Evolutionary conservation across 352 stramenopile species (phyloP).

Genomic region (Phytophthora rubi): DNA sequence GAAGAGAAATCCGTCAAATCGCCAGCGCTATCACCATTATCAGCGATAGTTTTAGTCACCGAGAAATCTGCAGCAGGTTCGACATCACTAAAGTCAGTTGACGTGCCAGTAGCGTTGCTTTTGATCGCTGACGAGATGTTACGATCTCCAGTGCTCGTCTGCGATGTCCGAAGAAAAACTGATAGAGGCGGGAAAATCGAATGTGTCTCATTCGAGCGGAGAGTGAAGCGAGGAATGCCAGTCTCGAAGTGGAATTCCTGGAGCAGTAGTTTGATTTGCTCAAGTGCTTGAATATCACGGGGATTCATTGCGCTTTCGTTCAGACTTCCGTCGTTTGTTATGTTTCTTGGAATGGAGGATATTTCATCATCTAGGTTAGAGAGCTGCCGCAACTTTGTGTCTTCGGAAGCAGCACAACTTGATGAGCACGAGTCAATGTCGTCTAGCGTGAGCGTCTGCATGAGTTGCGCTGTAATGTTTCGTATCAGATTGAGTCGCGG

Average conservation of each 20-base stretch:
- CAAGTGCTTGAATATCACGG: constrained; percentile 34
- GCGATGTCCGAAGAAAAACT: constrained; percentile 28
- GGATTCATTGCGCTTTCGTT: constrained; percentile 10
- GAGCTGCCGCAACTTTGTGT: not conserved
- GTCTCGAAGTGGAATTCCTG: constrained; percentile 64
- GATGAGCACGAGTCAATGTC: constrained; percentile 4
- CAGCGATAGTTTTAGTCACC: not conserved
- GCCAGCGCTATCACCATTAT: not conserved
- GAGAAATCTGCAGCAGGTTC: not conserved
- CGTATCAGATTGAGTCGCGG: constrained; percentile 33
- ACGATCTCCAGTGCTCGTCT: not conserved
- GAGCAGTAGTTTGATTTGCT: constrained; percentile 41
- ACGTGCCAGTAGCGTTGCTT: constrained; percentile 3
- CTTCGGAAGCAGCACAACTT: constrained; percentile 7
- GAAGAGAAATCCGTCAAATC: constrained; percentile 23
- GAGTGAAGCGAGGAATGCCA: constrained; percentile 52
- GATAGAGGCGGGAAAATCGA: constrained; percentile 40
- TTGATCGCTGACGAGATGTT: not conserved
- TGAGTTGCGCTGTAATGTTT: constrained; percentile 33
- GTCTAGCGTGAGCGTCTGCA: constrained; percentile 22
- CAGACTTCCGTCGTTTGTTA: not conserved
- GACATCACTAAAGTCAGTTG: not conserved
- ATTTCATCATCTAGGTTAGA: not conserved
- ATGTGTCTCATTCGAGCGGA: constrained; percentile 35
- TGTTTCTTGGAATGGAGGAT: not conserved